Evolutionary conservation across 164 flowering plant species (phyloP), one percentile per base, ranked within the genome.

Genomic region (Cinnamomum chago): DNA sequence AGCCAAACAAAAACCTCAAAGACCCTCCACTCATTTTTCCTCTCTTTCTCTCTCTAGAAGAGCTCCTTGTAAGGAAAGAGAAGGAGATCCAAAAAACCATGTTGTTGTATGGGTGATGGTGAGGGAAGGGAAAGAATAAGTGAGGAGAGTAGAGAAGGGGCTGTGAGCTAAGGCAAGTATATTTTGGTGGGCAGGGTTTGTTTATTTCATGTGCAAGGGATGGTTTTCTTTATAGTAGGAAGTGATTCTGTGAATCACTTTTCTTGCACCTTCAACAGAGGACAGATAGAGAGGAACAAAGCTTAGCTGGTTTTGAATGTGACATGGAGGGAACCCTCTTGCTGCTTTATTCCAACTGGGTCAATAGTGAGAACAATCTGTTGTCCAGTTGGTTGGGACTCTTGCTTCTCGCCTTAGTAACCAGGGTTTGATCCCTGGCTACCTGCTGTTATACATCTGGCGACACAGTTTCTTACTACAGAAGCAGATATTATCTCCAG

Each of bases 191-290:
- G 67, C 73, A 62, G 30, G 71, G 25, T 70, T 76, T 78, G 28
- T 55, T n/a, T 68, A 18, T 67, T 23, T 28, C 30, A 40, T 68
- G 79, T 70, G 78, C 62, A 51, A 75, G 74, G 68, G 77, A 14
- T 67, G 60, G 11, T 78, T 81, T 83, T 81, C 89, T 87, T 40
- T 85, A 84, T 86, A 85, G 85, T 81, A 73, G 70, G 75, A 81
- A 79, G 87, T 23, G 9, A 79, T 80, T 84, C 84, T 77, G 79
- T 76, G 76, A 66, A 83, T 74, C 89, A 40, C 85, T 86, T 40
- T 81, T 85, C 76, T 17, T 67, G 81, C 47, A 40, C 47, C 9
- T 40, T 40, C 11, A 40, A 40, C 47, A 40, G 47, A 80, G 75
- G 66, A 75, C 70, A 75, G 77, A 82, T 71, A 50, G 47, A 40